phyloP scores from a whole-genome alignment of 495 filamentous ascomycete species.

The Lasiosphaeria hispida region DNA sequence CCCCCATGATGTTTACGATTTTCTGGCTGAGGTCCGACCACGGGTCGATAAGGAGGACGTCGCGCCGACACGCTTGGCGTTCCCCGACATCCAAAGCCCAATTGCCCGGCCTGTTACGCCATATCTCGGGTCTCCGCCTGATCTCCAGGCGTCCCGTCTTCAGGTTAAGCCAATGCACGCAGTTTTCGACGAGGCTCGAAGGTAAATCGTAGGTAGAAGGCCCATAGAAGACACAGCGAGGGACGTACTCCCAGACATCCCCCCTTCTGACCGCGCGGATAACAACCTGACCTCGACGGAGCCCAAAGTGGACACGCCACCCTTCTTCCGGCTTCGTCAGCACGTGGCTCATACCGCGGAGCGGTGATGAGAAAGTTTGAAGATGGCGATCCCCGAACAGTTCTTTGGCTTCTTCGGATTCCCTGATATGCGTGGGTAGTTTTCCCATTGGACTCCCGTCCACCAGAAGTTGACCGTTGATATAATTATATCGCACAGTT shows the following conservation, averaged over 20 bases:
- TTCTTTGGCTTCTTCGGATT: not conserved
- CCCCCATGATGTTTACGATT: not conserved
- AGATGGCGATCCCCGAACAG: not conserved
- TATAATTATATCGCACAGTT: not conserved
- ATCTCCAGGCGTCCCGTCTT: slow-evolving; percentile 4
- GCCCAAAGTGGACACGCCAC: not conserved
- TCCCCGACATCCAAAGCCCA: slow-evolving; percentile 2
- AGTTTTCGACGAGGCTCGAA: not conserved
- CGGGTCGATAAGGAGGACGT: not conserved
- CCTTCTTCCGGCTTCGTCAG: not conserved
- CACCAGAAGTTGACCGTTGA: not conserved
- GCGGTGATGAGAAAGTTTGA: not conserved
- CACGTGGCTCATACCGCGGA: not conserved
- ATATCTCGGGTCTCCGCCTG: not conserved
- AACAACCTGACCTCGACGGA: not conserved
- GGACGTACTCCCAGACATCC: not conserved
- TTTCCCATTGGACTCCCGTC: not conserved
- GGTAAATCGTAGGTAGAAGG: not conserved
- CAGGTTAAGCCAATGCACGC: slow-evolving; percentile 4
- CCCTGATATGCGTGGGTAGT: not conserved
- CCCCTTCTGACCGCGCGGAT: not conserved
- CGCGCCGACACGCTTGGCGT: not conserved
- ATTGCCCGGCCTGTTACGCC: not conserved
- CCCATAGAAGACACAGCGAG: not conserved
- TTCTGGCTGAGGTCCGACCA: not conserved